Conservation (phyloP, 1,284 basidiomycete species). For the Fomes fomentarius region DNA sequence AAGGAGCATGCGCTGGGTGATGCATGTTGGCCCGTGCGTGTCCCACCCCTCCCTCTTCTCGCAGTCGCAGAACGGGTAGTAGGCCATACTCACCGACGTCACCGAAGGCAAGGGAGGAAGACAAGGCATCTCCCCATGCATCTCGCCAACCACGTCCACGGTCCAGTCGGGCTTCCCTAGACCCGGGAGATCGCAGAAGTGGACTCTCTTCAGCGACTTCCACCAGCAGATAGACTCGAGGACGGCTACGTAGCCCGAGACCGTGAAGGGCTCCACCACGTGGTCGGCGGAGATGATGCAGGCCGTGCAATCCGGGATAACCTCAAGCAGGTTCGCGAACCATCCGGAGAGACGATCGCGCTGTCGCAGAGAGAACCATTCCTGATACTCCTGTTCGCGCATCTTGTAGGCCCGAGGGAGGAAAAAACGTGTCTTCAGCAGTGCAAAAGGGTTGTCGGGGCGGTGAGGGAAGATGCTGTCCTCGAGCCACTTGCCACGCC, state of each 20-base stretch:
- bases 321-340: slow-evolving; percentile 11
- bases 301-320: slow-evolving; percentile 7
- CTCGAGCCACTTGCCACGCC: slow-evolving; percentile 6
- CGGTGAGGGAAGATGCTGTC: neutral
- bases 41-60: neutral
- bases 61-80: slow-evolving; percentile 1
- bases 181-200: neutral
- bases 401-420: neutral
- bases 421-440: too few species aligned
- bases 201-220: slow-evolving; percentile 1
- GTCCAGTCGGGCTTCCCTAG: neutral
- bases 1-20: neutral
- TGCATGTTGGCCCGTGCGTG: neutral
- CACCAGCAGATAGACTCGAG: slow-evolving; percentile 16
- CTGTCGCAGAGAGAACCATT: neutral
- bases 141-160: neutral
- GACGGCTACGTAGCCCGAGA: neutral
- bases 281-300: neutral
- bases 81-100: neutral
- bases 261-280: neutral
- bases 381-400: neutral
- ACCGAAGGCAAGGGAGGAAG: slow-evolving; percentile 1
- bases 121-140: neutral
- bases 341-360: slow-evolving; percentile 11
- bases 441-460: too few species aligned